A percentile compares a stretch with the other conserved stretches of the same genome.
Evolutionary conservation across 768 basidiomycete genomes (phyloP).

Genomic region (Cystobasidium ongulense): DNA sequence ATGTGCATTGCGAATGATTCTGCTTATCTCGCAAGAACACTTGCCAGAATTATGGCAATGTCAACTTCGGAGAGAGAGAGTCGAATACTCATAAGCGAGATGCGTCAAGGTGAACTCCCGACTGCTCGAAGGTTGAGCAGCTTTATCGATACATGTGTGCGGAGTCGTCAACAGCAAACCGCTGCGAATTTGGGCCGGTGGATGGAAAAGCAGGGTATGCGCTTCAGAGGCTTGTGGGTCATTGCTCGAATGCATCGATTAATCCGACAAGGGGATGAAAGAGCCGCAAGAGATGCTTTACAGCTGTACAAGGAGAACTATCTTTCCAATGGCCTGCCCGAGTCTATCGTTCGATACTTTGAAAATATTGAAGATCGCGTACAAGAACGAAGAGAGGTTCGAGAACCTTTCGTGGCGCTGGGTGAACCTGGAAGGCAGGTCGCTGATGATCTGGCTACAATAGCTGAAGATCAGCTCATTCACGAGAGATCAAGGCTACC

Average conservation of each 20-base stretch:
- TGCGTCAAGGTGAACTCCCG: conserved; percentile 5
- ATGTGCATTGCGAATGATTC: neutral
- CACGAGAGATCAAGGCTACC: neutral
- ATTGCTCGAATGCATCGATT: neutral
- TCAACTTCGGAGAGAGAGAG: neutral
- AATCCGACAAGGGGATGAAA: neutral
- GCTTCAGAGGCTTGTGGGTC: neutral
- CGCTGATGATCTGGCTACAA: neutral
- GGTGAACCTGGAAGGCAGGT: neutral
- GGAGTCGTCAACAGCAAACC: neutral
- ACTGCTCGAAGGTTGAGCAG: neutral
- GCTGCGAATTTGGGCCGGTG: neutral
- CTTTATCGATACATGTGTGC: neutral
- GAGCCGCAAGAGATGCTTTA: neutral
- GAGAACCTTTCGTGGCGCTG: neutral
- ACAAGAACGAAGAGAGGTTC: neutral
- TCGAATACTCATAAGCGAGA: neutral
- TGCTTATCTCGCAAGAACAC: neutral
- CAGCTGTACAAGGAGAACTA: neutral
- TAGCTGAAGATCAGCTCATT: neutral
- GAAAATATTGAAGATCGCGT: neutral
- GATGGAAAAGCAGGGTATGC: neutral
- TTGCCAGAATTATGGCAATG: neutral
- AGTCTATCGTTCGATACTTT: neutral
- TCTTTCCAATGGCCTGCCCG: neutral